Evolutionary conservation across 179 eudicot genomes (phyloP).

Genomic region (Heliamphora pulchella): DNA sequence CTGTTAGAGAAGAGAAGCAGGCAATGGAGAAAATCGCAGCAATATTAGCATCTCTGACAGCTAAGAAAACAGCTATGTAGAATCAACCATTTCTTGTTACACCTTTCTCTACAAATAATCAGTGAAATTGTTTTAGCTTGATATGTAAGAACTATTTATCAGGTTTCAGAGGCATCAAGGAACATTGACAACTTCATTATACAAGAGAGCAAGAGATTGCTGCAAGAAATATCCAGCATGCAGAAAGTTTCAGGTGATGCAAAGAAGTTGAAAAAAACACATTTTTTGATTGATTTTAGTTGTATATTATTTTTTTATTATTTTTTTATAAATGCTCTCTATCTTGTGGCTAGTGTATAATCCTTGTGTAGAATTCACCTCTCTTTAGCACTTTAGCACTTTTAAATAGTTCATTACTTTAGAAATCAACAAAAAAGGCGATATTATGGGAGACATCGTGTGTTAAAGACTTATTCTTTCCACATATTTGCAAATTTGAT

Average conservation of each 20-base stretch:
- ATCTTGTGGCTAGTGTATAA: no score
- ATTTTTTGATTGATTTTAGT: conserved; percentile 22
- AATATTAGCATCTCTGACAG: conserved; percentile 51
- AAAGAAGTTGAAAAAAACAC: conserved; percentile 39
- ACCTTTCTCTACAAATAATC: not conserved
- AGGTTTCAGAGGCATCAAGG: conserved; percentile 65
- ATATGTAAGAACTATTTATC: conserved; percentile 13
- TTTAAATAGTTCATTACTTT: not conserved
- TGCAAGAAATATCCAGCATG: conserved; percentile 42
- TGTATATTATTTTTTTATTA: no score
- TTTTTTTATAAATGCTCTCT: no score
- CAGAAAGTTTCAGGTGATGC: conserved; percentile 51
- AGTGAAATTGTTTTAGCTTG: not conserved
- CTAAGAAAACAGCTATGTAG: conserved; percentile 48
- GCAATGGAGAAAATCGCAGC: conserved; percentile 62
- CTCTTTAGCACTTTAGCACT: not conserved
- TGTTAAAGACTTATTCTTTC: not conserved
- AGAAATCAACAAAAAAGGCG: no score
- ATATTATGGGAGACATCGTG: not conserved
- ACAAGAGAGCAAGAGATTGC: conserved; percentile 35
- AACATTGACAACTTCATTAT: conserved; percentile 32
- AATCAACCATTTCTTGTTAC: conserved; percentile 10
- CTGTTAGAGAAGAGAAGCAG: conserved; percentile 58
- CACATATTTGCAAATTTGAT: not conserved
- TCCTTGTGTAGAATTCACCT: no score